Evolutionary conservation across 2,329 filamentous ascomycete species (phyloP).

Genomic region (Didymella glomerata): DNA sequence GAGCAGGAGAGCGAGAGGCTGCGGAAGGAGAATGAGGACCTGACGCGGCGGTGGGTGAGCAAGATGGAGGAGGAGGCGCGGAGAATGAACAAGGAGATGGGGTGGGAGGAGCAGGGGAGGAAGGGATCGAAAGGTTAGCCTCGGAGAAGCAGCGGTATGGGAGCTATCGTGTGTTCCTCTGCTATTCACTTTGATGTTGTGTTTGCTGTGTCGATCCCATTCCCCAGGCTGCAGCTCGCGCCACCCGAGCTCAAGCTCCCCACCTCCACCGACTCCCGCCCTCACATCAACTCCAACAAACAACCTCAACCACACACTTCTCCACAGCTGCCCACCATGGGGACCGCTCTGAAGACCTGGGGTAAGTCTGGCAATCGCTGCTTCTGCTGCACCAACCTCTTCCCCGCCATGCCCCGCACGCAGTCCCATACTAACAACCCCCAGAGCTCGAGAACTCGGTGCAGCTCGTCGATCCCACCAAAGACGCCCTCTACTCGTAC

Average conservation of each 20-base stretch:
- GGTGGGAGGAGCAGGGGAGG: slow-evolving; percentile 37
- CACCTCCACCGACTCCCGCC: slow-evolving; percentile 31
- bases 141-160: too few species aligned
- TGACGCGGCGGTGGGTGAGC: slow-evolving; percentile 91
- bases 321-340: slow-evolving; percentile 36
- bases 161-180: too few species aligned
- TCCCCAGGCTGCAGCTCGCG: slow-evolving; percentile 14
- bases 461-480: slow-evolving; percentile 81
- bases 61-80: slow-evolving; percentile 86
- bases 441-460: slow-evolving; percentile 86
- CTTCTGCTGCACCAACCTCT: background rate
- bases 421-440: slow-evolving; percentile 27
- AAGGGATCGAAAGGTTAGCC: background rate
- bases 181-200: background rate
- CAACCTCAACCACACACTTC: slow-evolving; percentile 15
- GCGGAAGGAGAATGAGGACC: slow-evolving; percentile 82
- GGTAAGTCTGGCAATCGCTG: slow-evolving; percentile 33
- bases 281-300: slow-evolving; percentile 18
- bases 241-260: slow-evolving; percentile 31
- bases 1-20: slow-evolving; percentile 78
- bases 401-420: slow-evolving; percentile 15
- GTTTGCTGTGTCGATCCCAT: background rate
- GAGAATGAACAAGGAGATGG: slow-evolving; percentile 72
- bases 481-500: slow-evolving; percentile 92
- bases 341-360: slow-evolving; percentile 49